Evolutionary conservation across 2,329 filamentous ascomycete species (phyloP), one percentile per base, ranked within the genome.

Genomic region (Clarireedia sp.): DNA sequence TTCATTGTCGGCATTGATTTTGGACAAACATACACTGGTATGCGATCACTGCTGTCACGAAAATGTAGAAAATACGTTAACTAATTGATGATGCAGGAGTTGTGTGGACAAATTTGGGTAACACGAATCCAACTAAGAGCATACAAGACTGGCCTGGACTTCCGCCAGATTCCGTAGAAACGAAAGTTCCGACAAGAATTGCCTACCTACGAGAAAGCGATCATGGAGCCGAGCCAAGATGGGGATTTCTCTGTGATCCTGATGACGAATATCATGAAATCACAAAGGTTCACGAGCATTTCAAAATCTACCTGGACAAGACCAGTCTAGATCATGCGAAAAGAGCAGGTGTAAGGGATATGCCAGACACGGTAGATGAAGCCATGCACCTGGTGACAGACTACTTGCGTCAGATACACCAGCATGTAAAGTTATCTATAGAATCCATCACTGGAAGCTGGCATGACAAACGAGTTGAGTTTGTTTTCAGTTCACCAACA

Each of bases 391-490:
- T 55, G 6, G 47, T 50, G 12, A 43, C 26, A 5, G 52, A 50
- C 5, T 50, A 50, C 26, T 9, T 44, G 47, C 5, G 37, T 3
- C 37, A 55, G 24, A 37, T 55, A 16, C 37, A 43, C 9, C 26
- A 38, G 3, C 46, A 50, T 19, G 46, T 50, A 2, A 44, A 44
- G 29, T 17, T 50, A 2, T 44, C 24, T 16, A 49, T 50, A 5
- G 52, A 55, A 26, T 19, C 26, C 14, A 17, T 45, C 88, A 94
- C 73, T 90, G 81, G 55, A 57, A 40, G 58, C 57, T 55, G 63
- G 19, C 41, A 61, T 57, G 3, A 70, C 16, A 57, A 51, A 26
- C 48, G 16, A 1, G 38, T 73, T 4, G 71, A 74, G 44, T 73
- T 71, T 51, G 62, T 72, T 5, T 74, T 74, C 57, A 73, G 71